These are phyloP conservation scores for Pezizomycotina sp. DNA, from an alignment of 2,329 filamentous ascomycete species.

Conservation along the genomic window DNA sequence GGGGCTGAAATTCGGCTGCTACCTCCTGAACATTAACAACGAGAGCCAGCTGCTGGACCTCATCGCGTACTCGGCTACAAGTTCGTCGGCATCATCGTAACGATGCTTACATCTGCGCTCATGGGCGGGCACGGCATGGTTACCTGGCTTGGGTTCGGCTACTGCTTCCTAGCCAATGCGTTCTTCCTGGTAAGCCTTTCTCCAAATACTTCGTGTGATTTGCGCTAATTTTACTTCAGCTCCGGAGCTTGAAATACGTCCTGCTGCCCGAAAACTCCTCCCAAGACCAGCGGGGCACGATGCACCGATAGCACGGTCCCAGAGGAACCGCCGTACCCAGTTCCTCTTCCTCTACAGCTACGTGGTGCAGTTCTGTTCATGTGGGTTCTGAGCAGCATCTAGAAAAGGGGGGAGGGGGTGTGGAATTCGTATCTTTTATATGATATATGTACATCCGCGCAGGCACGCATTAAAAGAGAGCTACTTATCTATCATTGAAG, in stretches of 20 bases:
- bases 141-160: slow-evolving; percentile 74
- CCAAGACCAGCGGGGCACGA: slow-evolving; percentile 47
- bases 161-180: slow-evolving; percentile 85
- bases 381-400: slow-evolving; percentile 51
- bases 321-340: slow-evolving; percentile 74
- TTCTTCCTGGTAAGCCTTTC: slow-evolving; percentile 63
- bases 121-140: slow-evolving; percentile 64
- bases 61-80: slow-evolving; percentile 95
- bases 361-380: slow-evolving; percentile 87
- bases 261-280: slow-evolving; percentile 67
- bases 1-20: slow-evolving; percentile 81
- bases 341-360: slow-evolving; percentile 93
- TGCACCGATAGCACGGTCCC: slow-evolving; percentile 57
- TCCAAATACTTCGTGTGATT: not conserved
- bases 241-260: slow-evolving; percentile 90
- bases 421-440: not conserved
- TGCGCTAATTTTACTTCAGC: slow-evolving; percentile 35
- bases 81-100: slow-evolving; percentile 90
- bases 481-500: no score
- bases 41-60: slow-evolving; percentile 85
- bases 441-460: slow-evolving; percentile 12
- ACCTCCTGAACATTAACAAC: slow-evolving; percentile 83
- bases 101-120: slow-evolving; percentile 62
- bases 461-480: no score
- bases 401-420: no score